phyloP scores from a whole-genome alignment of 2,329 filamentous ascomycete species.

The Colletotrichum ledebouriae region DNA sequence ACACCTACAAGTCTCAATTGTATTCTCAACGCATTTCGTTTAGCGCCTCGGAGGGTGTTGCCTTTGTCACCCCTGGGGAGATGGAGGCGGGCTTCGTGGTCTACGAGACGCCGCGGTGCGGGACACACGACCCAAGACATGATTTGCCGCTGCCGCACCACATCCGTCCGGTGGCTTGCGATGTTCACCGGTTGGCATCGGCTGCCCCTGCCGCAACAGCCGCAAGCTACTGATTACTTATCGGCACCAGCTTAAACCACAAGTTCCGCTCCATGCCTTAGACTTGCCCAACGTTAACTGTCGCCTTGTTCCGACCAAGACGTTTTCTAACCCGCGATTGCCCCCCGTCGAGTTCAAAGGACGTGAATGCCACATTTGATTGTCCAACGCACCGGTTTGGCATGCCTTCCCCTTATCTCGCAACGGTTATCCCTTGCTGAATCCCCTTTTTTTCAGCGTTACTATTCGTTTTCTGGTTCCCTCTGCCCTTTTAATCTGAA shows the following conservation, averaged over 20 bases:
- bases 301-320: neutral
- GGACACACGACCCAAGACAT: slow-evolving; percentile 1
- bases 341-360: neutral
- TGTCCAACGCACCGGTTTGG: neutral
- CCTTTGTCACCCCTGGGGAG: neutral
- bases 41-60: neutral
- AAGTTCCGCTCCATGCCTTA: neutral
- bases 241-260: neutral
- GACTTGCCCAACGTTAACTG: neutral
- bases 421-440: neutral
- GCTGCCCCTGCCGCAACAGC: neutral
- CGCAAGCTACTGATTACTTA: too few species aligned
- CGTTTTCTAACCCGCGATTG: neutral
- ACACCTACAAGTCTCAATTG: neutral
- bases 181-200: neutral
- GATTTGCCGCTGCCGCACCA: neutral
- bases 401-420: neutral
- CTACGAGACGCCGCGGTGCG: neutral
- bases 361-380: neutral
- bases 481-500: neutral
- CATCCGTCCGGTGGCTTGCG: neutral
- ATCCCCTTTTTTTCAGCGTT: neutral
- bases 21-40: neutral
- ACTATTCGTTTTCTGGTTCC: neutral
- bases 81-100: neutral